Evolutionary conservation across 306 rosid species (phyloP).

Genomic region (Prunus padus): DNA sequence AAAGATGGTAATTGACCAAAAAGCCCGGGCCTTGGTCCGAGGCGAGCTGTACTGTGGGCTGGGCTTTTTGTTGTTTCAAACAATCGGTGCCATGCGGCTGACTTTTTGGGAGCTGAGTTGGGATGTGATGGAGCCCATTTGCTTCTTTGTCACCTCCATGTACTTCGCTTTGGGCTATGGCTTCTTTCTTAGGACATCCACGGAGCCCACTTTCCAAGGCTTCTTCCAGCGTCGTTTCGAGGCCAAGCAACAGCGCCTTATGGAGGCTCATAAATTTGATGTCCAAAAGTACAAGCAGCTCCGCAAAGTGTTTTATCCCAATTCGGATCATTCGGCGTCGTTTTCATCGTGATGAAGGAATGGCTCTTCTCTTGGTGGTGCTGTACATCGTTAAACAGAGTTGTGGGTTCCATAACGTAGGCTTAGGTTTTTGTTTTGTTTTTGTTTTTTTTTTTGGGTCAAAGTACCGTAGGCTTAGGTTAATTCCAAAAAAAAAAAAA

Average conservation of each 20-base stretch:
- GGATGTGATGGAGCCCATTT: constrained; percentile 99
- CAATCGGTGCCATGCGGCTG: constrained; percentile 70
- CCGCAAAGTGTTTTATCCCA: constrained; percentile 45
- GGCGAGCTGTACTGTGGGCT: constrained; percentile 66
- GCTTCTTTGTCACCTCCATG: constrained; percentile 66
- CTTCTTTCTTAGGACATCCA: constrained; percentile 67
- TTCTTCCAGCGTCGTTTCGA: constrained; percentile 52
- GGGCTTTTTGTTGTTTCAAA: constrained; percentile 51
- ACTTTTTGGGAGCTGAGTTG: constrained; percentile 93
- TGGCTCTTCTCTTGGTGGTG: neutral
- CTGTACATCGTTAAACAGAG: too few relatives aligned
- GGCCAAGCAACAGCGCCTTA: constrained; percentile 54
- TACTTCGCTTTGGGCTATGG: constrained; percentile 52
- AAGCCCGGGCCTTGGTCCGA: constrained; percentile 51
- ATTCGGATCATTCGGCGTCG: neutral
- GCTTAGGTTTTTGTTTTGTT: neutral
- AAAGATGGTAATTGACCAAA: constrained; percentile 47
- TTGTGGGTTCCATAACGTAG: neutral
- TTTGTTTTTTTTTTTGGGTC: too few relatives aligned
- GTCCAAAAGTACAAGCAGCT: constrained; percentile 43
- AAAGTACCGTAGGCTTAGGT: too few relatives aligned
- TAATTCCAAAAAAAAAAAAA: too few relatives aligned
- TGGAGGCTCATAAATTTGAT: constrained; percentile 54
- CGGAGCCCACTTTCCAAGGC: constrained; percentile 73
- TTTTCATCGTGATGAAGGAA: neutral